These are phyloP conservation scores for Agaricus subrufescens DNA, from an alignment of 768 basidiomycete genomes.

Conservation along the genomic window DNA sequence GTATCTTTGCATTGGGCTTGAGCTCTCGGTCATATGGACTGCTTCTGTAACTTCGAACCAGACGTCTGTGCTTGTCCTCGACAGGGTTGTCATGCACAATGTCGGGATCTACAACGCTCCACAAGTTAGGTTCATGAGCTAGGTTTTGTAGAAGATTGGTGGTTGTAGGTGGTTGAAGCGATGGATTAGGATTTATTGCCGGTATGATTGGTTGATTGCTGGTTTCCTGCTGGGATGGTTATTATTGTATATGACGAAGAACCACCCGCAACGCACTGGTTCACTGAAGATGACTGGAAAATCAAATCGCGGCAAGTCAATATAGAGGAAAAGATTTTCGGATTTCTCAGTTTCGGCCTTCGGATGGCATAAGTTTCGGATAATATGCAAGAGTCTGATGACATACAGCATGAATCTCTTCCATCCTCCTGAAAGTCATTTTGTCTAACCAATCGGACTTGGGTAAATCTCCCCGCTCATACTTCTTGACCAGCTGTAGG, in stretches of 20 bases:
- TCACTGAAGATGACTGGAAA: slow-evolving; percentile 97
- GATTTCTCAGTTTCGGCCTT: slow-evolving; percentile 91
- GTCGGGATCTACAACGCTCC: slow-evolving; percentile 91
- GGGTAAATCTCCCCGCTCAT: slow-evolving; percentile 88
- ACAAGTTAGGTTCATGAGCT: slow-evolving; percentile 65
- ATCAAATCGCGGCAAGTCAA: slow-evolving; percentile 94
- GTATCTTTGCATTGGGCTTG: slow-evolving; percentile 93
- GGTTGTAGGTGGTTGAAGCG: slow-evolving; percentile 38
- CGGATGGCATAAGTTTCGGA: not conserved
- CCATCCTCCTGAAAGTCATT: slow-evolving; percentile 90
- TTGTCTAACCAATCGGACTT: slow-evolving; percentile 97
- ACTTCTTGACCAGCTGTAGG: slow-evolving; percentile 83
- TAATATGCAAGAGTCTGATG: not conserved
- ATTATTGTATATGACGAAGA: slow-evolving; percentile 24
- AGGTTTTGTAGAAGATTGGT: slow-evolving; percentile 47
- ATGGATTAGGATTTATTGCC: slow-evolving; percentile 34
- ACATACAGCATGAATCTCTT: slow-evolving; percentile 86
- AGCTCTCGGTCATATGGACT: slow-evolving; percentile 93
- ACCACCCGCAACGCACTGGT: slow-evolving; percentile 44
- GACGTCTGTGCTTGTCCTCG: slow-evolving; percentile 91
- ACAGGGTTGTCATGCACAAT: slow-evolving; percentile 91
- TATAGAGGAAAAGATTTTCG: slow-evolving; percentile 91
- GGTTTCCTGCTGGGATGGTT: not conserved
- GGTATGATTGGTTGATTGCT: slow-evolving; percentile 11
- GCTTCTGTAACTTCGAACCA: slow-evolving; percentile 92